Evolutionary conservation across 169 alveolate genomes (phyloP).

Genomic region (Ichthyophthirius multifiliis): DNA sequence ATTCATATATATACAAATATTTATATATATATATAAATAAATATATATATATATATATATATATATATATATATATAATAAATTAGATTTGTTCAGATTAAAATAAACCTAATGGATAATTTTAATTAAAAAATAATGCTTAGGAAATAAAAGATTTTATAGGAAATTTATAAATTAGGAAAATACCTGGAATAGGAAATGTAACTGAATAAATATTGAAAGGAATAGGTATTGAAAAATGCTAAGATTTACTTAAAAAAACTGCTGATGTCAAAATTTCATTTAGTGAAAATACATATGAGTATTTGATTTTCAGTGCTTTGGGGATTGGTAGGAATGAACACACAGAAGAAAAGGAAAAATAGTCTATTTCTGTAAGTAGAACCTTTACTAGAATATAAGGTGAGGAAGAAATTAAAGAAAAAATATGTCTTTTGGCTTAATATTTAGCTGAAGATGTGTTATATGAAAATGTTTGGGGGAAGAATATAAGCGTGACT

Average conservation of each 20-base stretch:
- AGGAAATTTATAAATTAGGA: slow-evolving; percentile 57
- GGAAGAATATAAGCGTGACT: slow-evolving; percentile 39
- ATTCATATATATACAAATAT: not conserved
- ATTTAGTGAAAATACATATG: slow-evolving; percentile 41
- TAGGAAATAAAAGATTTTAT: slow-evolving; percentile 60
- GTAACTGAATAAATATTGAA: slow-evolving; percentile 63
- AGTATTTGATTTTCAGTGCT: slow-evolving; percentile 46
- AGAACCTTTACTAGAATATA: slow-evolving; percentile 42
- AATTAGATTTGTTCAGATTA: slow-evolving; percentile 58
- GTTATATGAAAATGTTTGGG: slow-evolving; percentile 18
- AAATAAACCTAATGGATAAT: slow-evolving; percentile 86
- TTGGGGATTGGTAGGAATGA: slow-evolving; percentile 49
- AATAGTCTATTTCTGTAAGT: slow-evolving; percentile 36
- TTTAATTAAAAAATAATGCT: slow-evolving; percentile 44
- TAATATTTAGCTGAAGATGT: slow-evolving; percentile 41
- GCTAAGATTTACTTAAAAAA: slow-evolving; percentile 56
- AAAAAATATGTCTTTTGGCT: slow-evolving; percentile 45
- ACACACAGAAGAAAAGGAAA: slow-evolving; percentile 44
- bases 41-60: not conserved
- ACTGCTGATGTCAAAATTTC: slow-evolving; percentile 39
- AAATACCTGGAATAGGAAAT: slow-evolving; percentile 80
- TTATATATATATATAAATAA: not conserved
- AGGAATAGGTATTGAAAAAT: slow-evolving; percentile 40
- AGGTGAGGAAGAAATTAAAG: slow-evolving; percentile 22
- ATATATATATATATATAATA: not conserved